Evolutionary conservation across 306 rosid species (phyloP).

Genomic region (Mimosa bimucronata): DNA sequence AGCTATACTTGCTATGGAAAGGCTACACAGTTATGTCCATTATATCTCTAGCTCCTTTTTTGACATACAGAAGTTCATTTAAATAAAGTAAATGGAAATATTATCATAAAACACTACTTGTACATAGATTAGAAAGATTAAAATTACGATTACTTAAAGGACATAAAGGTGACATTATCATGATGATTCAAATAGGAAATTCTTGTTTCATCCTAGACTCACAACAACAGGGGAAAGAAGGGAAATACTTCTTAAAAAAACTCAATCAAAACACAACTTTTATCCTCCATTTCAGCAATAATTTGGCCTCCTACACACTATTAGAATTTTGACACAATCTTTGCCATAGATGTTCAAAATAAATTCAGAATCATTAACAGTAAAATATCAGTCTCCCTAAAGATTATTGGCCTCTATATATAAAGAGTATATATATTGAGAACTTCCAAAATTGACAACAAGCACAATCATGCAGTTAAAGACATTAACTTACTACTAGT

Average conservation of each 20-base stretch:
- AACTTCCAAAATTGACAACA: slow-evolving; percentile 28
- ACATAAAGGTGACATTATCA: too few relatives aligned
- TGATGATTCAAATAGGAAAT: too few relatives aligned
- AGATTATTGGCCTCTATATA: slow-evolving; percentile 66
- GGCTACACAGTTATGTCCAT: slow-evolving; percentile 87
- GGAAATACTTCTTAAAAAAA: too few relatives aligned
- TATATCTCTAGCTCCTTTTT: slow-evolving; percentile 85
- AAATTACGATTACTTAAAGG: too few relatives aligned
- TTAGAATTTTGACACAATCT: too few relatives aligned
- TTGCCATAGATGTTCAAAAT: too few relatives aligned
- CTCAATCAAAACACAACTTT: too few relatives aligned
- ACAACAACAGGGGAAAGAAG: too few relatives aligned
- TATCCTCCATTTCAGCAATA: too few relatives aligned
- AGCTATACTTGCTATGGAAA: slow-evolving; percentile 90
- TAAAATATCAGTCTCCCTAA: slow-evolving; percentile 45
- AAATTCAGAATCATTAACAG: slow-evolving; percentile 36
- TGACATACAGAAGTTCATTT: slow-evolving; percentile 73
- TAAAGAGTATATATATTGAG: slow-evolving; percentile 24
- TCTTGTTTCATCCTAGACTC: too few relatives aligned
- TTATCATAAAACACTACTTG: slow-evolving; percentile 32
- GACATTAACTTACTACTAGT: neutral
- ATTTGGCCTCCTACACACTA: too few relatives aligned
- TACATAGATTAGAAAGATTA: too few relatives aligned
- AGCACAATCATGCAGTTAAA: slow-evolving; percentile 26
- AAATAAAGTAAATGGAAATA: slow-evolving; percentile 50